phyloP scores from a whole-genome alignment of 805 yeast species.

The Lachancea quebecensis region DNA sequence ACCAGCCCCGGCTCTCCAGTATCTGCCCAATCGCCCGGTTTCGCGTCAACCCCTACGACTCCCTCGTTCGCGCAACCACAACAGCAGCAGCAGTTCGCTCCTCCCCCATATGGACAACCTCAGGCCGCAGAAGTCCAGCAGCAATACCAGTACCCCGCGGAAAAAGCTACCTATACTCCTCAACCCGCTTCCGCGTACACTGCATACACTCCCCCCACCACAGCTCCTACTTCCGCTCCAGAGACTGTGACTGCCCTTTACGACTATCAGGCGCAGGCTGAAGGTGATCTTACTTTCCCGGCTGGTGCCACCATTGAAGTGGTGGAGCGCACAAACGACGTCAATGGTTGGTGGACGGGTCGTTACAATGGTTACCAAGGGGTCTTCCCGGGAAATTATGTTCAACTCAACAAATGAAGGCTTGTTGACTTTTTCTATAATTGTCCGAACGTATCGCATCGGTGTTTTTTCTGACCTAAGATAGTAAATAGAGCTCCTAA shows the following conservation, averaged over 20 bases:
- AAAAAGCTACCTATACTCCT: conserved; percentile 11
- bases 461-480: neutral
- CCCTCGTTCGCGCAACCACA: conserved; percentile 1
- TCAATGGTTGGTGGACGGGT: conserved; percentile 99
- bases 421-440: neutral
- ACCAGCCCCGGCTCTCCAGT: conserved; percentile 17
- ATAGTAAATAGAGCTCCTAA: neutral
- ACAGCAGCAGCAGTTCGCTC: conserved; percentile 4
- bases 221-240: conserved; percentile 27
- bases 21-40: conserved; percentile 26
- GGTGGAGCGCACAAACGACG: conserved; percentile 72
- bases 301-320: conserved; percentile 86
- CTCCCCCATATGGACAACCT: conserved; percentile 19
- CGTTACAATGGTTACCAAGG: conserved; percentile 77
- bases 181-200: conserved; percentile 33
- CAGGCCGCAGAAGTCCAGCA: conserved; percentile 9
- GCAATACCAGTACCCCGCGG: conserved; percentile 9
- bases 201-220: conserved; percentile 17
- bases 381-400: conserved; percentile 94
- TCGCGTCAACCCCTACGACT: neutral
- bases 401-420: conserved; percentile 48
- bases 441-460: neutral
- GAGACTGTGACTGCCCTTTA: conserved; percentile 83
- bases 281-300: conserved; percentile 79
- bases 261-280: conserved; percentile 89